Evolutionary conservation across 2,329 filamentous ascomycete genomes (phyloP).

Genomic region (Colletotrichum eleusines): DNA sequence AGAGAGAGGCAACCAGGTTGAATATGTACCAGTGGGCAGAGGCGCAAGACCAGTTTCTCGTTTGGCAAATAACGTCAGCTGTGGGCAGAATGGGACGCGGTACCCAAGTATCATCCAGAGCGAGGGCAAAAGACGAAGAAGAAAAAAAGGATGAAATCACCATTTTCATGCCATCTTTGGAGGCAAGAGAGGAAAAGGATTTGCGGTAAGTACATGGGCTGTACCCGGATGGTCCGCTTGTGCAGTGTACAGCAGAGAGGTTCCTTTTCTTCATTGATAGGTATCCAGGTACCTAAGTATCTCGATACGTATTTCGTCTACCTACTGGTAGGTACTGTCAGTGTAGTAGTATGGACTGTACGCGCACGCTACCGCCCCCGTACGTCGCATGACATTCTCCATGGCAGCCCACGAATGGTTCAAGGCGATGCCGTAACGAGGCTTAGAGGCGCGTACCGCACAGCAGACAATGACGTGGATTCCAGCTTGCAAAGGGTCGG

Average conservation of each 20-base stretch:
- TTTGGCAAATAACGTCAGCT: constrained; percentile 33
- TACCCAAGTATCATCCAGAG: background rate
- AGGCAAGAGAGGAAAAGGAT: background rate
- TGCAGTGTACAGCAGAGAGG: background rate
- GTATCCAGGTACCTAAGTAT: too few species aligned
- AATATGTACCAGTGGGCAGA: constrained; percentile 38
- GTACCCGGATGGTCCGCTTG: background rate
- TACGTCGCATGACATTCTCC: background rate
- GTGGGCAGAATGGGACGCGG: background rate
- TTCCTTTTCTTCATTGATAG: background rate
- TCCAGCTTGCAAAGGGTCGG: constrained; percentile 16
- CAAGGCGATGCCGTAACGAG: constrained; percentile 34
- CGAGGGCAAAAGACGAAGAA: background rate
- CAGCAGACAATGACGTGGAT: constrained; percentile 38
- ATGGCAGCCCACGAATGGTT: background rate
- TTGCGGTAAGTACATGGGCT: background rate
- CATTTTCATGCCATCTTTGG: too few species aligned
- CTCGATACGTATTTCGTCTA: too few species aligned
- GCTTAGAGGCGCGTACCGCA: constrained; percentile 6
- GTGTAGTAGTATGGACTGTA: background rate
- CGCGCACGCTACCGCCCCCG: background rate
- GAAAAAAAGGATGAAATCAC: background rate
- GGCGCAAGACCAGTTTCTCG: constrained; percentile 1
- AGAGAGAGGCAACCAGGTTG: constrained; percentile 16
- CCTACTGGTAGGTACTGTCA: too few species aligned